phyloP scores from a whole-genome alignment of 192 early-diverging fungal genomes.

The Coemansia sp. region DNA sequence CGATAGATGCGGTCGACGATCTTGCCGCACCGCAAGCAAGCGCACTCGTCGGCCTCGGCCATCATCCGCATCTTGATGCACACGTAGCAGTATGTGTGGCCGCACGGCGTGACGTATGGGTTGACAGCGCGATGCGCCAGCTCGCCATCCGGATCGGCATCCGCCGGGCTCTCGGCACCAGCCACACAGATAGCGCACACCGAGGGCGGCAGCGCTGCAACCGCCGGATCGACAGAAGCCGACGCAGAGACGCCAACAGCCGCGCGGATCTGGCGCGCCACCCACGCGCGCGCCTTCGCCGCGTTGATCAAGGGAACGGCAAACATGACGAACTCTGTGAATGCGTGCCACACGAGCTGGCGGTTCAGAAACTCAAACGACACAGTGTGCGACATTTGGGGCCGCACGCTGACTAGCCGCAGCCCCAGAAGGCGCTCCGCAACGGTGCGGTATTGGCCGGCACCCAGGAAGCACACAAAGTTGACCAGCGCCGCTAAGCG shows the following conservation, averaged over 20 bases:
- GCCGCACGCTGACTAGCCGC: slow-evolving; percentile 80
- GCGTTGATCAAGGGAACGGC: slow-evolving; percentile 78
- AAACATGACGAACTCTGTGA: slow-evolving; percentile 90
- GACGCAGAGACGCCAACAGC: slow-evolving; percentile 54
- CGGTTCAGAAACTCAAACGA: slow-evolving; percentile 94
- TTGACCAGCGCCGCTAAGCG: slow-evolving; percentile 71
- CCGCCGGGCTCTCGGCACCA: background rate
- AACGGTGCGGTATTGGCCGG: slow-evolving; percentile 81
- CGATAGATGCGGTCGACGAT: slow-evolving; percentile 62
- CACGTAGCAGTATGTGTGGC: slow-evolving; percentile 89
- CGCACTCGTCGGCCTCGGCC: slow-evolving; percentile 70
- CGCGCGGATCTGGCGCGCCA: slow-evolving; percentile 29
- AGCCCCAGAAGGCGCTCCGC: slow-evolving; percentile 79
- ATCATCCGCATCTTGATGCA: slow-evolving; percentile 80
- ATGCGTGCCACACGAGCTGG: slow-evolving; percentile 92
- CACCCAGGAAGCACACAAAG: slow-evolving; percentile 81
- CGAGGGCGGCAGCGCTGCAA: slow-evolving; percentile 61
- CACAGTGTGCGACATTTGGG: slow-evolving; percentile 74
- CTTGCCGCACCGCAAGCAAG: slow-evolving; percentile 78
- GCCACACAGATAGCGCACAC: slow-evolving; percentile 78
- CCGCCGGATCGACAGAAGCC: slow-evolving; percentile 30
- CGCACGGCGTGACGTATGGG: slow-evolving; percentile 82
- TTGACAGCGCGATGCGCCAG: slow-evolving; percentile 55
- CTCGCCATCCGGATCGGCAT: background rate
- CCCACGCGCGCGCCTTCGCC: slow-evolving; percentile 39